Conservation (phyloP, 495 filamentous ascomycete species). For the Penicillium turbatum region DNA sequence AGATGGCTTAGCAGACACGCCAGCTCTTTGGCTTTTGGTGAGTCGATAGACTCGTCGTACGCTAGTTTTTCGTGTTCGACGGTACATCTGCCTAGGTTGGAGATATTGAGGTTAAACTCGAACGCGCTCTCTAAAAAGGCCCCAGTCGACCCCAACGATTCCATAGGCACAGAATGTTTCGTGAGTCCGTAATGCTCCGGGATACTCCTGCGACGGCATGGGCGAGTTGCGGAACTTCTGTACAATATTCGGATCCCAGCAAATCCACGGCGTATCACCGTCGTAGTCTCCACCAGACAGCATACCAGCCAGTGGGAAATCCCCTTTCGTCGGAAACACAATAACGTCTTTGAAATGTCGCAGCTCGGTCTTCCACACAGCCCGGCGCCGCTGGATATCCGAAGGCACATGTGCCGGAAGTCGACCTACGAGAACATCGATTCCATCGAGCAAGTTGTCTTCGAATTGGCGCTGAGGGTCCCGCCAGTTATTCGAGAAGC, state of each 20-base stretch:
- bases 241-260: constrained; percentile 79
- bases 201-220: constrained; percentile 41
- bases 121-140: constrained; percentile 55
- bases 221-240: constrained; percentile 68
- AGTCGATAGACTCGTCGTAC: constrained; percentile 60
- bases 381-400: constrained; percentile 72
- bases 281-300: constrained; percentile 95
- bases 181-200: constrained; percentile 54
- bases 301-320: constrained; percentile 68
- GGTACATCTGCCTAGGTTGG: constrained; percentile 70
- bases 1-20: constrained; percentile 70
- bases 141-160: constrained; percentile 24
- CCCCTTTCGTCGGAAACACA: constrained; percentile 71
- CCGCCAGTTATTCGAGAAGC: constrained; percentile 60
- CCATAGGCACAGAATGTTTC: constrained; percentile 49
- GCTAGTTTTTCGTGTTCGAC: constrained; percentile 66
- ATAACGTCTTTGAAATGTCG: constrained; percentile 79
- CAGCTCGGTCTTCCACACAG: constrained; percentile 63
- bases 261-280: constrained; percentile 85
- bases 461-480: constrained; percentile 57
- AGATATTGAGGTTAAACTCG: constrained; percentile 60
- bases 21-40: constrained; percentile 52
- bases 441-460: constrained; percentile 57
- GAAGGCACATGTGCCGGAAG: constrained; percentile 75
- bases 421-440: constrained; percentile 83